Conservation (phyloP, 2,329 filamentous ascomycete species). For the Stemphylium lycopersici region DNA sequence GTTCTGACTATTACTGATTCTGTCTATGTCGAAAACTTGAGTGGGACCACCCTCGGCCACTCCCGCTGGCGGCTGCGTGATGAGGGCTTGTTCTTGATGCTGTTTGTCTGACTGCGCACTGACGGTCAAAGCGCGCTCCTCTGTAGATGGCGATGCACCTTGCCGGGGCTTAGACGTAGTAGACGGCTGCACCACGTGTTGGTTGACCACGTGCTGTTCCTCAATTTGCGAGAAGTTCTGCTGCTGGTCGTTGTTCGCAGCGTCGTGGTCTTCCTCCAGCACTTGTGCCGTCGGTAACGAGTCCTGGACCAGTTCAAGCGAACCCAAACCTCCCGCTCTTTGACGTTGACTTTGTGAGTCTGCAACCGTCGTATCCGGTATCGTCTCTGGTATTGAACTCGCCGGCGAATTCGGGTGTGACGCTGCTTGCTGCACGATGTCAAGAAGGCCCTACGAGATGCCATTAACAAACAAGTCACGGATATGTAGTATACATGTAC, state of each 20-base stretch:
- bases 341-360: slow-evolving; percentile 24
- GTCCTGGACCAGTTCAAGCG: slow-evolving; percentile 6
- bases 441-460: slow-evolving; percentile 17
- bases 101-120: not conserved
- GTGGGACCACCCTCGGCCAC: not conserved
- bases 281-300: slow-evolving; percentile 4
- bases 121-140: not conserved
- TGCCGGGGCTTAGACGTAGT: not conserved
- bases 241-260: not conserved
- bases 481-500: not conserved
- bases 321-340: slow-evolving; percentile 3
- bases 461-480: slow-evolving; percentile 10
- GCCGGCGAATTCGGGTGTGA: slow-evolving; percentile 22
- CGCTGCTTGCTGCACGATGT: slow-evolving; percentile 19
- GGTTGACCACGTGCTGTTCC: not conserved
- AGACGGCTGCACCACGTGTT: not conserved
- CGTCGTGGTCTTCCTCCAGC: not conserved
- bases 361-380: slow-evolving; percentile 25
- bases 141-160: not conserved
- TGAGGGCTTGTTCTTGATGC: not conserved
- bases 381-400: slow-evolving; percentile 36
- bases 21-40: not conserved
- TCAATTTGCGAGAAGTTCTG: not conserved
- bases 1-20: not conserved
- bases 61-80: not conserved